Percentiles rank a stretch among this genome's conserved stretches.
Evolutionary conservation across 2,329 filamentous ascomycete genomes (phyloP).

Genomic region (Pseudocercospora cruenta): DNA sequence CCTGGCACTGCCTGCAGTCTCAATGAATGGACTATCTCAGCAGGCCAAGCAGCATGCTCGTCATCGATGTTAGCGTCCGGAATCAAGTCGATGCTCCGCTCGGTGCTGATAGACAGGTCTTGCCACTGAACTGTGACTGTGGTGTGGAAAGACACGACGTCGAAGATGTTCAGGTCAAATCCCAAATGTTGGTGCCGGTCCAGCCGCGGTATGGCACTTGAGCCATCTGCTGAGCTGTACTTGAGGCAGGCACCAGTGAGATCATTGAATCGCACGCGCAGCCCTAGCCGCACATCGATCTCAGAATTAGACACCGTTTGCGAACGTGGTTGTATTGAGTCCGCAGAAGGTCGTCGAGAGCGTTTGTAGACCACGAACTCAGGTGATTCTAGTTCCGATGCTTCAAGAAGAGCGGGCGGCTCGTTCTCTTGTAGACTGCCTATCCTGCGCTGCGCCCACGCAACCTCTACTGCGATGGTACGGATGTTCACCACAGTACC

Average conservation of each 20-base stretch:
- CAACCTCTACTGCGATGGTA: conserved; percentile 50
- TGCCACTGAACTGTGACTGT: conserved; percentile 63
- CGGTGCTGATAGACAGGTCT: conserved; percentile 55
- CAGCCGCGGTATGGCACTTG: conserved; percentile 50
- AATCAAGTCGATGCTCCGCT: conserved; percentile 51
- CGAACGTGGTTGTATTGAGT: not conserved
- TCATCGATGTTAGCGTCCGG: conserved; percentile 58
- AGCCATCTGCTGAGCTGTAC: conserved; percentile 48
- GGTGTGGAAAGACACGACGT: conserved; percentile 54
- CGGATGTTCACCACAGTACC: conserved; percentile 59
- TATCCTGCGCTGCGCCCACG: conserved; percentile 55
- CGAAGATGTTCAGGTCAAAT: conserved; percentile 63
- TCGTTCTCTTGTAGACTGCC: conserved; percentile 29
- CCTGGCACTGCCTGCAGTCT: conserved; percentile 25
- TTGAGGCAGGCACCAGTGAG: conserved; percentile 54
- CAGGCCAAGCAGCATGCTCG: conserved; percentile 61
- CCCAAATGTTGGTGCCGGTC: conserved; percentile 54
- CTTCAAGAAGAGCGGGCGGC: conserved; percentile 35
- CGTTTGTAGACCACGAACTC: conserved; percentile 50
- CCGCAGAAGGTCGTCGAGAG: conserved; percentile 26
- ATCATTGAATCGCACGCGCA: conserved; percentile 59
- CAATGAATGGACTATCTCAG: conserved; percentile 50
- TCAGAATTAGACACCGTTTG: conserved; percentile 39
- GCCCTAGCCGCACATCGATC: conserved; percentile 35
- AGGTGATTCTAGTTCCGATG: conserved; percentile 47